Conservation (phyloP, 768 basidiomycete genomes). For the Trametes elegans region DNA sequence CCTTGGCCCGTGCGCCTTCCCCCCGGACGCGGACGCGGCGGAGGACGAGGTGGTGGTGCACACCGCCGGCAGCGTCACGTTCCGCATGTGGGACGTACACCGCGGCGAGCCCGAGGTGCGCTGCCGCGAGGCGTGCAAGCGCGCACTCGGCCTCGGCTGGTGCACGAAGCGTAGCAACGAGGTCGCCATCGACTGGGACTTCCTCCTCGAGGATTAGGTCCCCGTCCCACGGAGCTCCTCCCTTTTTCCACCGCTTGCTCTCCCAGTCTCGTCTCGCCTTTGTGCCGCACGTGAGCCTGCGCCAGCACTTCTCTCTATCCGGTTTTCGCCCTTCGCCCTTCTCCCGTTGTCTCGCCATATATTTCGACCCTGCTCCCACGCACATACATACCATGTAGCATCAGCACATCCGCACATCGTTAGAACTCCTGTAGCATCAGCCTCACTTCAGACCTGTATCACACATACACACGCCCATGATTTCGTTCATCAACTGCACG, state of each 20-base stretch:
- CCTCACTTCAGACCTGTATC: neutral
- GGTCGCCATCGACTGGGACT: constrained; percentile 70
- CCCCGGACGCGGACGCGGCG: constrained; percentile 27
- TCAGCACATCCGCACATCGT: constrained; percentile 1
- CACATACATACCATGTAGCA: constrained; percentile 15
- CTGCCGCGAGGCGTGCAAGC: constrained; percentile 58
- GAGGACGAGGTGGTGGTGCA: constrained; percentile 64
- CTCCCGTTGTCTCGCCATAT: neutral
- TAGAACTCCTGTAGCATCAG: constrained; percentile 16
- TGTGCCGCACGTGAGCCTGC: constrained; percentile 1
- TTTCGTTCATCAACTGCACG: neutral
- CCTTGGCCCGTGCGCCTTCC: constrained; percentile 7
- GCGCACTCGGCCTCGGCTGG: constrained; percentile 51
- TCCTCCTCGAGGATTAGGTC: constrained; percentile 62
- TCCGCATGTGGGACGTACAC: constrained; percentile 80
- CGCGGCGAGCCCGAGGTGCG: constrained; percentile 61
- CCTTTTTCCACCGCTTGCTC: neutral
- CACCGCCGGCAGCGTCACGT: constrained; percentile 59
- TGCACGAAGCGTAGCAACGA: constrained; percentile 54
- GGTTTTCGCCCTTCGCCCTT: neutral
- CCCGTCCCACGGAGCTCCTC: neutral
- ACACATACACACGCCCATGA: neutral
- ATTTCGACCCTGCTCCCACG: neutral
- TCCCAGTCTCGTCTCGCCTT: neutral
- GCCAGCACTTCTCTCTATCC: neutral